phyloP scores from a whole-genome alignment of 1,139 yeast species.

The Yamadazyma friedrichii region DNA sequence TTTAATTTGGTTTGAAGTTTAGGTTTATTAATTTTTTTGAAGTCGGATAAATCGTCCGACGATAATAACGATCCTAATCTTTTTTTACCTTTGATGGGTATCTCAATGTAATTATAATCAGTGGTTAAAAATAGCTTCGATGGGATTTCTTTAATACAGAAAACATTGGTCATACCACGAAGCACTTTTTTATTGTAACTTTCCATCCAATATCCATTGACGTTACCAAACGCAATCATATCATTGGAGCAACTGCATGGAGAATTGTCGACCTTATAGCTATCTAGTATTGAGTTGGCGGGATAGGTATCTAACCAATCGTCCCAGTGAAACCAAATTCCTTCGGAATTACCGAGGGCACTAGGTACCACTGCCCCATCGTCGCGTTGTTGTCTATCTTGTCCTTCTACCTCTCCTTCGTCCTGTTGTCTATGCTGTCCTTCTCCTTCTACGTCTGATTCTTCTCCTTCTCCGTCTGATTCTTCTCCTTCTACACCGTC shows the following conservation, averaged over 20 bases:
- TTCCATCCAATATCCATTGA: conserved; percentile 38
- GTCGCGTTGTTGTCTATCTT: too few species aligned
- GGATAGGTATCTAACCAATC: conserved; percentile 39
- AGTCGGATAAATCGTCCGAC: conserved; percentile 12
- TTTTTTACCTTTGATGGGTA: conserved; percentile 30
- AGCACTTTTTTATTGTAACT: conserved; percentile 31
- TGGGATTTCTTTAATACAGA: conserved; percentile 34
- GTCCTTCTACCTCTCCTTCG: too few species aligned
- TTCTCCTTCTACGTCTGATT: too few species aligned
- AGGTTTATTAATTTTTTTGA: conserved; percentile 6
- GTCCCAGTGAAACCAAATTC: conserved; percentile 42
- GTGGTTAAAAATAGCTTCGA: conserved; percentile 25
- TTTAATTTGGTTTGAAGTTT: neutral
- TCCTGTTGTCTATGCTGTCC: too few species aligned
- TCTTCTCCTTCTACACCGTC: neutral
- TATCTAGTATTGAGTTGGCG: conserved; percentile 22
- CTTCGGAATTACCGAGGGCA: conserved; percentile 10
- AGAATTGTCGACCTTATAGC: conserved; percentile 15
- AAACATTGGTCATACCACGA: conserved; percentile 36
- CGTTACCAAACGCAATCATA: conserved; percentile 24
- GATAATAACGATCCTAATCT: conserved; percentile 21
- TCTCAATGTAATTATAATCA: conserved; percentile 25
- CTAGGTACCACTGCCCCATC: too few species aligned
- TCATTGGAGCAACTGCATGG: conserved; percentile 25
- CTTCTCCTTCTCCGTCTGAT: neutral